Percentiles rank a stretch among this genome's conserved stretches.
Conservation (phyloP, 306 rosid species). For the Quercus ilex region DNA sequence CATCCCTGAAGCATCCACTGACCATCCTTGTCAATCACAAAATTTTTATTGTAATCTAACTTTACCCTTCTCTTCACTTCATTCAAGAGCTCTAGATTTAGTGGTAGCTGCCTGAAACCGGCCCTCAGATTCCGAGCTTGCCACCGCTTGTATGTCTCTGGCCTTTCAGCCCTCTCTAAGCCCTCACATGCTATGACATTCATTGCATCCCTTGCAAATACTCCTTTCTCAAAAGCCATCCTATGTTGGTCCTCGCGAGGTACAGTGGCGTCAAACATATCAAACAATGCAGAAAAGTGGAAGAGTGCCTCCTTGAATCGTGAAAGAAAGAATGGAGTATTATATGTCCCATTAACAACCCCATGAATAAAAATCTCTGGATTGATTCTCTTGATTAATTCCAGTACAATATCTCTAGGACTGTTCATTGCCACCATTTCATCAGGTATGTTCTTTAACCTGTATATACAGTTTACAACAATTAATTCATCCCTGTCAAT, state of each 20-base stretch:
- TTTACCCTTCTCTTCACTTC: conserved; percentile 23
- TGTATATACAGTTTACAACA: conserved; percentile 43
- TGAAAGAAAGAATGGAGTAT: conserved; percentile 68
- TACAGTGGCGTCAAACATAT: conserved; percentile 41
- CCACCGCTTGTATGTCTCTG: conserved; percentile 74
- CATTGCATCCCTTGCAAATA: conserved; percentile 43
- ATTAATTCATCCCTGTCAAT: conserved; percentile 37
- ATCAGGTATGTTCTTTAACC: conserved; percentile 57
- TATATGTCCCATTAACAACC: conserved; percentile 48
- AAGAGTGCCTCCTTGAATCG: conserved; percentile 58
- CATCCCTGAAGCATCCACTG: conserved; percentile 70
- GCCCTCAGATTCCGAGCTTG: conserved; percentile 35
- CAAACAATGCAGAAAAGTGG: conserved; percentile 51
- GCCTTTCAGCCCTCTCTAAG: conserved; percentile 57
- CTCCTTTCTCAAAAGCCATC: conserved; percentile 47
- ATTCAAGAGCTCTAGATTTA: conserved; percentile 30
- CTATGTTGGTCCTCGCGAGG: conserved; percentile 42
- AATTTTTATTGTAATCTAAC: conserved; percentile 40
- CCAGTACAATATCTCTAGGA: conserved; percentile 58
- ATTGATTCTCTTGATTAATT: conserved; percentile 59
- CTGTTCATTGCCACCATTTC: conserved; percentile 59
- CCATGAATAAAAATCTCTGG: conserved; percentile 55
- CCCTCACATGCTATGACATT: conserved; percentile 68
- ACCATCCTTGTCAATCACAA: conserved; percentile 41
- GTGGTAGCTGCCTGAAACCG: conserved; percentile 43